phyloP scores from a whole-genome alignment of 2,329 filamentous ascomycete genomes.

The Fusarium sp. region DNA sequence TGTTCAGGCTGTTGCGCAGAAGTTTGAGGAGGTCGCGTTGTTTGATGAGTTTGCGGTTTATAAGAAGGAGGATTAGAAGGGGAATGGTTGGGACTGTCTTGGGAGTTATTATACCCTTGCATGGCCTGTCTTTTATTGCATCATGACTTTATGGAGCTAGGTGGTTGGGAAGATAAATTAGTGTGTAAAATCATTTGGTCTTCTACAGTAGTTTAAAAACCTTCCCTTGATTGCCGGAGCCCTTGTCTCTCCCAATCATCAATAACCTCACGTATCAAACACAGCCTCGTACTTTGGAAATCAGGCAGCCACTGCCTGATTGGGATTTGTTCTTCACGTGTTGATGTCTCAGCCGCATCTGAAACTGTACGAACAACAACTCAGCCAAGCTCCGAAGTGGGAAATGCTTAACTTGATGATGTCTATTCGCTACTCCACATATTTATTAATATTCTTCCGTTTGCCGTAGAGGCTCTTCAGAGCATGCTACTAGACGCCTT shows the following conservation, averaged over 20 bases:
- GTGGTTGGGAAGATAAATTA: too few species aligned
- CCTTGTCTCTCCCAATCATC: neutral
- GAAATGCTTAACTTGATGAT: neutral
- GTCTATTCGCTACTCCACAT: rapidly evolving
- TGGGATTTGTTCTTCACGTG: neutral
- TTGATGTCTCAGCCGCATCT: neutral
- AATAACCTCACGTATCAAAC: neutral
- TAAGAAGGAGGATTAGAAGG: neutral
- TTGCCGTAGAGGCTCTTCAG: neutral
- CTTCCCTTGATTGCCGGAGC: neutral
- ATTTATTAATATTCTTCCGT: too few species aligned
- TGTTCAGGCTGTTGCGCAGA: slow-evolving; percentile 1
- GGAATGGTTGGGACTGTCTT: neutral
- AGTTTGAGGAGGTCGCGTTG: slow-evolving; percentile 5
- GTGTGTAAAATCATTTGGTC: too few species aligned
- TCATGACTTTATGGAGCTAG: too few species aligned
- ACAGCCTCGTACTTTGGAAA: neutral
- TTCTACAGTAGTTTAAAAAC: neutral
- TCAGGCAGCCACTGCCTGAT: neutral
- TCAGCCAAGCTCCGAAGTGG: neutral
- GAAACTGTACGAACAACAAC: neutral
- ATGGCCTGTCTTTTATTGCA: neutral
- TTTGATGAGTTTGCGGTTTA: slow-evolving; percentile 17
- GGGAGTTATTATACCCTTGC: neutral
- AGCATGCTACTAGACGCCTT: neutral